Evolutionary conservation across 441 rosid genomes (phyloP).

Genomic region (Brassica balearica): DNA sequence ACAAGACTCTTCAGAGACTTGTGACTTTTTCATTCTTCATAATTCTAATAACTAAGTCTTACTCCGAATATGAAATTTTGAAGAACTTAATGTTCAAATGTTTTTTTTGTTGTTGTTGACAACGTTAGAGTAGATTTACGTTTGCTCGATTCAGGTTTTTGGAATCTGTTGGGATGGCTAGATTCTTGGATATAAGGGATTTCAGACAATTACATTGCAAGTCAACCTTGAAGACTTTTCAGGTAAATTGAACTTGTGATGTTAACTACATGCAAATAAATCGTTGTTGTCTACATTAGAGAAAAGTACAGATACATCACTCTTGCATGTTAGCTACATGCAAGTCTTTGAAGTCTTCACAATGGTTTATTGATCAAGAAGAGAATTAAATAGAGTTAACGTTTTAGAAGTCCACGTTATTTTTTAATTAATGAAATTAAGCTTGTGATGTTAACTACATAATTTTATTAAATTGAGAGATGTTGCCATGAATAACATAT

Average conservation of each 20-base stretch:
- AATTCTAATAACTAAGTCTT: neutral
- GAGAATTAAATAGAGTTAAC: too few species aligned
- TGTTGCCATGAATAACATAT: too few species aligned
- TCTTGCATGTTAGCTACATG: too few species aligned
- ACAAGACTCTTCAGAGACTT: conserved; percentile 42
- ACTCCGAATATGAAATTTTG: neutral
- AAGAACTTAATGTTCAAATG: neutral
- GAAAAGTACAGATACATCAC: too few species aligned
- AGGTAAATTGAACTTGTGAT: neutral
- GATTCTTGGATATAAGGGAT: conserved; percentile 62
- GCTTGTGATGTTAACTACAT: too few species aligned
- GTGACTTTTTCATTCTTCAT: conserved; percentile 42
- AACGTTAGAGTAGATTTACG: neutral
- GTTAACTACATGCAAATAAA: too few species aligned
- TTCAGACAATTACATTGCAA: conserved; percentile 50
- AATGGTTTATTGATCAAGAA: too few species aligned
- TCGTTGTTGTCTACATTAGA: too few species aligned
- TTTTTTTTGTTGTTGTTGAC: neutral
- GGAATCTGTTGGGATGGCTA: conserved; percentile 58
- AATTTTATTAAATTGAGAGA: too few species aligned
- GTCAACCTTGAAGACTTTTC: conserved; percentile 25
- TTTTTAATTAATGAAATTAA: too few species aligned
- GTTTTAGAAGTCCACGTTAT: too few species aligned
- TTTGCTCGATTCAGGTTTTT: conserved; percentile 59
- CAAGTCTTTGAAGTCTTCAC: too few species aligned